Evolutionary conservation across 441 rosid genomes (phyloP), one percentile per base, ranked within the genome.

Genomic region (Populus trichocarpa): DNA sequence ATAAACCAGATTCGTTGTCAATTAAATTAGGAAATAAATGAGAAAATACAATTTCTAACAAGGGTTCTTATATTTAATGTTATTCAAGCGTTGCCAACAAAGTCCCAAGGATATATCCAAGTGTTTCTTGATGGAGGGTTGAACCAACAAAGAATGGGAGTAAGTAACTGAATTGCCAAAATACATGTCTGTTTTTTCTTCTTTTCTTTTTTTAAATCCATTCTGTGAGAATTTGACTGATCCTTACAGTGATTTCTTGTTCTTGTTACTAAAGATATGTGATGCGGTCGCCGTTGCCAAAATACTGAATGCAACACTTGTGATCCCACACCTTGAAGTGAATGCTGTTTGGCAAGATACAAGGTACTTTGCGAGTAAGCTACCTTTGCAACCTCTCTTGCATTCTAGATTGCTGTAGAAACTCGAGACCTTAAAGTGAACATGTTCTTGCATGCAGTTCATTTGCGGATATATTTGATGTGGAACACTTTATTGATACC

Each of bases 111-210:
- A 64, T 95, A 91, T 73, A 72, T 97, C 71, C 99, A 97, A 79
- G 93, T 97, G 12, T 93, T 97, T 84, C 99, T 97, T 57, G 99
- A 97, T 83, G 99, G 98, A 83, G 99, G 99, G 40, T 84, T 97
- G 57, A 97, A 97, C 87, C 99, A 97, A 80, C 98, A 97, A 83
- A 87, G 99, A 77, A 97, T 95, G 99, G 99, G 99, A 77, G 96
- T 93, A 81, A 72, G 94, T 86, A 72, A 22, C 38, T 68, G 46
- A 38, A 10, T 74, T 26, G 22, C 38, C 72, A 12, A 25, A n/a
- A 53, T 6, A 63, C 73, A 25, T 65, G n/a, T 25, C 30, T 32
- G 16, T 68, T 28, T 33, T 69, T 70, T 22, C 25, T 53, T 18
- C 32, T n/a, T 13, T 8, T 1, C 72, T 13, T 36, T 72, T 71